Conservation (phyloP, 257 asterid genomes). For the Nicotiana knightiana region DNA sequence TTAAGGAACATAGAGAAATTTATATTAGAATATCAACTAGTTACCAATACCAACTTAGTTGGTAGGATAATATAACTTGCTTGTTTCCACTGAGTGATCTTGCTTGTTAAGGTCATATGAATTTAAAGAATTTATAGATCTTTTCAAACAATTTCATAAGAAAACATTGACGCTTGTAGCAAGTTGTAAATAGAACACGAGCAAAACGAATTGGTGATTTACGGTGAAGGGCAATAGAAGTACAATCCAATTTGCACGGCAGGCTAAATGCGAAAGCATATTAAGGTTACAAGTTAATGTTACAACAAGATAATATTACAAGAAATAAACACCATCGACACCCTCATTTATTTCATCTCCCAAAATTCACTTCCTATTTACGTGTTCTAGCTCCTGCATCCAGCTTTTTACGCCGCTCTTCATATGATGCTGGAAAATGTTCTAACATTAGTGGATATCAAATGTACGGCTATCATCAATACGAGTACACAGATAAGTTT, state of each 20-base stretch:
- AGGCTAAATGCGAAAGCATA: background rate
- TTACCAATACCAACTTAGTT: too few relatives aligned
- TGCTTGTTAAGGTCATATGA: background rate
- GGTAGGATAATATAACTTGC: too few relatives aligned
- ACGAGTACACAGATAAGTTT: background rate
- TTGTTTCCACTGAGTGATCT: background rate
- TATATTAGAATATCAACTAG: too few relatives aligned
- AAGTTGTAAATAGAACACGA: background rate
- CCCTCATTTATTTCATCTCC: background rate
- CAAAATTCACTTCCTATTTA: background rate
- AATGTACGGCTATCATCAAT: background rate
- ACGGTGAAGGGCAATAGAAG: background rate
- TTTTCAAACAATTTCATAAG: background rate
- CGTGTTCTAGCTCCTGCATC: conserved; percentile 21
- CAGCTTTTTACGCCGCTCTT: conserved; percentile 65
- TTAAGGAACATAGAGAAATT: too few relatives aligned
- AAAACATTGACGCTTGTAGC: background rate
- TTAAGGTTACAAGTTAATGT: background rate
- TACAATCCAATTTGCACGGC: background rate
- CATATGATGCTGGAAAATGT: conserved; percentile 73
- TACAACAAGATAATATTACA: background rate
- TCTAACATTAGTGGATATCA: background rate
- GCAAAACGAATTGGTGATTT: background rate
- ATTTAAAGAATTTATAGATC: background rate
- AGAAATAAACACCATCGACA: background rate